phyloP scores from a whole-genome alignment of 495 filamentous ascomycete genomes.

The Sordaria brevicollis region DNA sequence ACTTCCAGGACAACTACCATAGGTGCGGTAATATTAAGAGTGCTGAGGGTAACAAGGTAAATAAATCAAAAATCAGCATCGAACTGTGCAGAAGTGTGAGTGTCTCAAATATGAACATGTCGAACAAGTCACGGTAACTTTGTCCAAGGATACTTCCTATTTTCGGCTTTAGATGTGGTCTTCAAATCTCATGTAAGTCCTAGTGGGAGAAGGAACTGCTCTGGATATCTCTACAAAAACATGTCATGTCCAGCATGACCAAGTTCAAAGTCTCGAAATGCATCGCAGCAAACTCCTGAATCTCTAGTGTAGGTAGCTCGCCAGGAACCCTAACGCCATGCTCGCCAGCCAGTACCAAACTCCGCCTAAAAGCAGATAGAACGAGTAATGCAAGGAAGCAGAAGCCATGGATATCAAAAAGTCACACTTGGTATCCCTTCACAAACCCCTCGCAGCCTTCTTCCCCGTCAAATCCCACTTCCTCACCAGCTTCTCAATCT shows the following conservation, averaged over 20 bases:
- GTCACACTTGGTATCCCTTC: background rate
- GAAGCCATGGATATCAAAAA: background rate
- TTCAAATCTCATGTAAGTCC: no score
- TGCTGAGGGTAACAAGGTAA: no score
- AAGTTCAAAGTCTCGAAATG: background rate
- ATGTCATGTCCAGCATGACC: background rate
- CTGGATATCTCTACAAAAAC: background rate
- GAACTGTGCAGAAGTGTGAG: no score
- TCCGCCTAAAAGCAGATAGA: background rate
- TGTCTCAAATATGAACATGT: no score
- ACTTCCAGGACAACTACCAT: no score
- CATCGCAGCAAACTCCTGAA: background rate
- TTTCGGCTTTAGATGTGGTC: no score
- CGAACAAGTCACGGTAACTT: no score
- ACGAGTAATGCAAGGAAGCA: background rate
- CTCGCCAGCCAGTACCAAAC: background rate
- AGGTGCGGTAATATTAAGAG: no score
- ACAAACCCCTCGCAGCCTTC: background rate
- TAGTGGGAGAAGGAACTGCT: no score
- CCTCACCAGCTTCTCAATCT: constrained; percentile 36
- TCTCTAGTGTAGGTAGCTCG: background rate
- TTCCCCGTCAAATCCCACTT: background rate
- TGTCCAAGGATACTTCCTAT: no score
- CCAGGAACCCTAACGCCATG: background rate
- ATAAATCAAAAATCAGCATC: no score